Conservation (phyloP, 176 grass and related monocot species). For the maize (Zea mays) region DNA sequence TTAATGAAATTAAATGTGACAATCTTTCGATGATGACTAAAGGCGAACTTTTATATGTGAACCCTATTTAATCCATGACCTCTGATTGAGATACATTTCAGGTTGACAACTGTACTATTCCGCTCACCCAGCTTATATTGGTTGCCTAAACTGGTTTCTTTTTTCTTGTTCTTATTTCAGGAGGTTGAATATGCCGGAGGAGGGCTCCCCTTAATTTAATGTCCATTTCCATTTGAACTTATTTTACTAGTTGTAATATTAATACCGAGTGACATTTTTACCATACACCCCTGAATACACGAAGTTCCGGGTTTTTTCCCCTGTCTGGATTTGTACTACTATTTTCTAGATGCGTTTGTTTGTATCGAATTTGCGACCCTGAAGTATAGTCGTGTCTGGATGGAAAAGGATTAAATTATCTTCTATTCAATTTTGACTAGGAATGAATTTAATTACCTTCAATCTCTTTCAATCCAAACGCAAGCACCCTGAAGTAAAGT, state of each 20-base stretch:
- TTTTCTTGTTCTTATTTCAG: constrained; percentile 38
- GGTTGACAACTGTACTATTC: neutral
- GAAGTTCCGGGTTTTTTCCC: neutral
- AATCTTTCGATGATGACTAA: neutral
- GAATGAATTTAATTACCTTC: too few relatives aligned
- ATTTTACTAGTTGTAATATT: too few relatives aligned
- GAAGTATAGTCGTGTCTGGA: neutral
- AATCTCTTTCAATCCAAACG: too few relatives aligned
- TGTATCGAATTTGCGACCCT: constrained; percentile 29
- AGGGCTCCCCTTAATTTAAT: constrained; percentile 51
- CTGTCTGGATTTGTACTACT: constrained; percentile 22
- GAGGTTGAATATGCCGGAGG: constrained; percentile 95
- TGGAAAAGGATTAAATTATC: too few relatives aligned
- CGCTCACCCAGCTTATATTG: neutral
- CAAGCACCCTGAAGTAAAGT: too few relatives aligned
- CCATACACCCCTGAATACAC: constrained; percentile 12
- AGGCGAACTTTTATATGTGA: neutral
- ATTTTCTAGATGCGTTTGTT: neutral
- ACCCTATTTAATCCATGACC: neutral
- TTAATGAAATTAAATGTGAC: neutral
- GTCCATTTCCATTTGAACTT: neutral
- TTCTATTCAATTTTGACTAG: too few relatives aligned
- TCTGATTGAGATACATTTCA: neutral
- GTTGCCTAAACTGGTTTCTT: neutral
- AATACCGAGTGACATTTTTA: constrained; percentile 15